Conservation (phyloP, 495 filamentous ascomycete genomes). For the Lasiosphaeriaceae sp. region DNA sequence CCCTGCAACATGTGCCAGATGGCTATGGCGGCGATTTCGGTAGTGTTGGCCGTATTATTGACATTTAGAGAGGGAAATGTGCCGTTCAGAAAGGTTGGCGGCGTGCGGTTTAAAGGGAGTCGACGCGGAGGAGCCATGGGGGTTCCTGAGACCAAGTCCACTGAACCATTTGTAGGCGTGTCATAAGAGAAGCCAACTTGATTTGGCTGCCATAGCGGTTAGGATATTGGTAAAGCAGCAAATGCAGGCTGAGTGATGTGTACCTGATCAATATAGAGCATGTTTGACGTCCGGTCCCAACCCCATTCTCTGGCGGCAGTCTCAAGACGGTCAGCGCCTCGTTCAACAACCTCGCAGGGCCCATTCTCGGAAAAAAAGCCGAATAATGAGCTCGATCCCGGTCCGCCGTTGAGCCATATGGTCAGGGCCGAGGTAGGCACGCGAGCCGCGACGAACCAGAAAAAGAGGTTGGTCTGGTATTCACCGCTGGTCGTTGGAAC, state of each 20-base stretch:
- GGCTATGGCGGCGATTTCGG: constrained; percentile 57
- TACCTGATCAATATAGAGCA: constrained; percentile 69
- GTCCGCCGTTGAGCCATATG: constrained; percentile 69
- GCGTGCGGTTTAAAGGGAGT: constrained; percentile 22
- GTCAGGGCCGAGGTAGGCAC: constrained; percentile 57
- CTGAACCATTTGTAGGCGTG: constrained; percentile 47
- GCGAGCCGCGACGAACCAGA: constrained; percentile 70
- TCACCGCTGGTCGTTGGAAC: constrained; percentile 32
- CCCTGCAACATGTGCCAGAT: constrained; percentile 70
- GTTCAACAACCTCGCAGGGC: constrained; percentile 43
- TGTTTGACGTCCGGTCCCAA: constrained; percentile 70
- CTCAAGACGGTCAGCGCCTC: constrained; percentile 47
- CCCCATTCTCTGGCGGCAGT: constrained; percentile 46
- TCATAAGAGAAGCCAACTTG: constrained; percentile 58
- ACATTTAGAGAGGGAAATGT: constrained; percentile 56
- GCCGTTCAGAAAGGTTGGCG: constrained; percentile 47
- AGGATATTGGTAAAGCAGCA: constrained; percentile 30
- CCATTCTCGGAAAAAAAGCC: constrained; percentile 62
- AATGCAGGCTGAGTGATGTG: constrained; percentile 28
- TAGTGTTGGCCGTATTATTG: constrained; percentile 60
- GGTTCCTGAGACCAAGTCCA: constrained; percentile 33
- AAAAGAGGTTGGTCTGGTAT: constrained; percentile 69
- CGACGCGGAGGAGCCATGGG: constrained; percentile 26
- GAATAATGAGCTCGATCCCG: constrained; percentile 61
- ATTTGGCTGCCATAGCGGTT: constrained; percentile 38